phyloP scores from a whole-genome alignment of 2,329 filamentous ascomycete species.

The Pleurostoma richardsiae region DNA sequence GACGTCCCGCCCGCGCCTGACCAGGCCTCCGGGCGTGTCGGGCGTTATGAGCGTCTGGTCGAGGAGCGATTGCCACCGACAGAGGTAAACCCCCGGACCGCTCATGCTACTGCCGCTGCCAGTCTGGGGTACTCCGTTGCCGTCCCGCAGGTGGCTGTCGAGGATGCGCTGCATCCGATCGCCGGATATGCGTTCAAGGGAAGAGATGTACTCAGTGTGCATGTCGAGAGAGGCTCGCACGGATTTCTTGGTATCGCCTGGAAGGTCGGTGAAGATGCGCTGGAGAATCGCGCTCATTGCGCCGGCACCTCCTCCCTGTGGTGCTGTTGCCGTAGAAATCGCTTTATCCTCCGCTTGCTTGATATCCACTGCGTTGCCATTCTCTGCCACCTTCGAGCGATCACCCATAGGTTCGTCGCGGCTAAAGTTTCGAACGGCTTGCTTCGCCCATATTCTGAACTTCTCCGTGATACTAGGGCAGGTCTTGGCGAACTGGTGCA shows the following conservation, averaged over 20 bases:
- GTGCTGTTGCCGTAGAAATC: constrained; percentile 15
- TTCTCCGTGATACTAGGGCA: constrained; percentile 60
- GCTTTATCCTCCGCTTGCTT: constrained; percentile 38
- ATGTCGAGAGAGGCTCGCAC: constrained; percentile 5
- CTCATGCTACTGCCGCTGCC: constrained; percentile 30
- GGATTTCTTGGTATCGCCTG: constrained; percentile 16
- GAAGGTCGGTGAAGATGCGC: constrained; percentile 40
- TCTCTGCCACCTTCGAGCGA: constrained; percentile 23
- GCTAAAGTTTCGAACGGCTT: constrained; percentile 52
- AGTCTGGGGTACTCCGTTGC: constrained; percentile 6
- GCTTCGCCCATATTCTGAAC: constrained; percentile 57
- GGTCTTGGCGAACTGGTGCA: constrained; percentile 64
- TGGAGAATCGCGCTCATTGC: constrained; percentile 56
- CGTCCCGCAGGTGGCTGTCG: constrained; percentile 20
- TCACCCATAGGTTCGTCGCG: constrained; percentile 14
- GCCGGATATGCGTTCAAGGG: background rate
- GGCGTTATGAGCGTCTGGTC: constrained; percentile 68
- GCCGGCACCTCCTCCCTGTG: constrained; percentile 39
- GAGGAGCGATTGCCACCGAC: constrained; percentile 66
- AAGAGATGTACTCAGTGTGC: background rate
- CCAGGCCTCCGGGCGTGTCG: constrained; percentile 39
- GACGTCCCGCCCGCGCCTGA: constrained; percentile 50
- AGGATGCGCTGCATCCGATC: constrained; percentile 49
- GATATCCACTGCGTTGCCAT: constrained; percentile 26
- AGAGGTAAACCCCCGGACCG: constrained; percentile 68